Percentiles rank a stretch among this genome's conserved stretches.
Conservation (phyloP, 495 filamentous ascomycete genomes). For the Penicillium simplicissimum region DNA sequence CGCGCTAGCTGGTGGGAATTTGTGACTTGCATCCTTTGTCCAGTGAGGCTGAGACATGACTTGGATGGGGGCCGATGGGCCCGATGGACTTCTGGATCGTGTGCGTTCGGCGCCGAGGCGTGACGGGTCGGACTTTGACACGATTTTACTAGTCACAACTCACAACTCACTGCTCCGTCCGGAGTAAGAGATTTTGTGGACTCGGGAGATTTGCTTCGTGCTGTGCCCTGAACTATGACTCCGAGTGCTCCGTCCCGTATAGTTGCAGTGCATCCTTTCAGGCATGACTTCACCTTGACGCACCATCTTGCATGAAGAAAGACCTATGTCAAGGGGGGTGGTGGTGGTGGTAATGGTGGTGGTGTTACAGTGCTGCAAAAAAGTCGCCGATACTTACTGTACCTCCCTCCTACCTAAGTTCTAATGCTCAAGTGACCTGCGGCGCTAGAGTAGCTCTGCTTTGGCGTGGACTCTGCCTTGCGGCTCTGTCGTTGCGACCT, state of each 20-base stretch:
- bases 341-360: too few relatives aligned
- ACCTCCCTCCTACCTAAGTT: too few relatives aligned
- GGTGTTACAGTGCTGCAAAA: neutral
- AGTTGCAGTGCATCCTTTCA: too few relatives aligned
- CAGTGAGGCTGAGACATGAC: slow-evolving; percentile 1
- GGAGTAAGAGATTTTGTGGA: too few relatives aligned
- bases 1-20: neutral
- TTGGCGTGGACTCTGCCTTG: slow-evolving; percentile 2
- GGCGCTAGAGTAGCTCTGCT: slow-evolving; percentile 1
- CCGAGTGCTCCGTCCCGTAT: too few relatives aligned
- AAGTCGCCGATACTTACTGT: neutral
- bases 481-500: neutral
- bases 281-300: neutral
- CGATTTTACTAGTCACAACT: too few relatives aligned
- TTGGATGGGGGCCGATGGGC: neutral
- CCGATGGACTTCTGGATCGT: too few relatives aligned
- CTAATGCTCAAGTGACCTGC: neutral
- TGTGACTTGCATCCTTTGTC: neutral
- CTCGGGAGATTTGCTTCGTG: too few relatives aligned
- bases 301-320: neutral
- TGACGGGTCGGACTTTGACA: neutral
- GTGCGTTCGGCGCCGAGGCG: neutral
- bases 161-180: too few relatives aligned
- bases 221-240: too few relatives aligned
- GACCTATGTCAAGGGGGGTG: too few relatives aligned